Evolutionary conservation across 768 basidiomycete species (phyloP), one percentile per base, ranked within the genome.

Genomic region (Boletus sp.): DNA sequence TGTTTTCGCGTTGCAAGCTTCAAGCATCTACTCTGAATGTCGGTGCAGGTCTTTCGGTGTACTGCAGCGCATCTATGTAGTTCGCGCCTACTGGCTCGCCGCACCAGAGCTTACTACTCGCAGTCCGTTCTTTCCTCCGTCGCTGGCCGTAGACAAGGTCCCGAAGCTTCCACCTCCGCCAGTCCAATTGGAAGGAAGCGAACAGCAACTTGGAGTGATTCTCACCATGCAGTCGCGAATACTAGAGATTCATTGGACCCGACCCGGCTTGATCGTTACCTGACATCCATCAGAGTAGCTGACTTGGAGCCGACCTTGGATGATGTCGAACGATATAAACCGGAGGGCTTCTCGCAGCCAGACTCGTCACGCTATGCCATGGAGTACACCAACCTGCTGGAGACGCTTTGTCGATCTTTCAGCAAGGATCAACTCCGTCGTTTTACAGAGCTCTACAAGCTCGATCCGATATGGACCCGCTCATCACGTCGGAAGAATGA

Each of bases 301-400:
- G 75, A 77, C 25, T 63, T 74, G 29, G 70, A 77, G 27, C 75
- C 87, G 7, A 80, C 80, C 3, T 70, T 88, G 27, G 74, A 71
- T 38, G 89, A 91, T 54, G 67, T 90, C 40, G 86, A 88, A 63
- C 77, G 75, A 14, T 79, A 75, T 56, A 80, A 76, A 48, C 83
- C 85, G 5, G 44, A 48, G 14, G 54, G 56, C 2, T 74, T 75
- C 49, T 68, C 80, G 11, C 58, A 64, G 5, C 72, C 79, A 5
- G 72, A 74, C 21, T 73, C 78, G 1, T 62, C 67, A 1, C 60
- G 73, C 49, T 91, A 88, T 62, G 76, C 79, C 52, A 57, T 61
- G 17, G 72, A 81, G 47, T 89, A 87, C 60, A 75, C 74, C 34
- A 64, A 70, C n/a, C 70, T 86, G n/a, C 56, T 82, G 33, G 75